These are phyloP conservation scores for Backusella luteola DNA, from an alignment of 192 early-diverging fungal genomes.

Conservation along the genomic window DNA sequence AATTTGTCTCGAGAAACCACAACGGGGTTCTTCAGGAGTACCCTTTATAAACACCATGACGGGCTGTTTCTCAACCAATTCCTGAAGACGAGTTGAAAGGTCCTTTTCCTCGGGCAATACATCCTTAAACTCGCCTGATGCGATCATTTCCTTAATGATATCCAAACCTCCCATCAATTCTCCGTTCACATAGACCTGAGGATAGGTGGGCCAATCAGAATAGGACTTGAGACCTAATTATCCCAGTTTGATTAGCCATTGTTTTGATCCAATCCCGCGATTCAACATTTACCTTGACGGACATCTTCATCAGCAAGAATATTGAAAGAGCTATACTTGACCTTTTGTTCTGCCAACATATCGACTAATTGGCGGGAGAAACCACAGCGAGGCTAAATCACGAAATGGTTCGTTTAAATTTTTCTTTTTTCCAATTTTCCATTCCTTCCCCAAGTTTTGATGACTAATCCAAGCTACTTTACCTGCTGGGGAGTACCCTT, in stretches of 20 bases:
- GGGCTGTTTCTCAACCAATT: conserved; percentile 61
- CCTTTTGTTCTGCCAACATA: conserved; percentile 71
- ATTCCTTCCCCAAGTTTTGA: not conserved
- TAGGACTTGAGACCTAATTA: conserved; percentile 25
- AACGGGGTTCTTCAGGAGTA: conserved; percentile 85
- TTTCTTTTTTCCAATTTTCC: not conserved
- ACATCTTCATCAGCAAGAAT: conserved; percentile 89
- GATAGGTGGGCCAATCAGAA: conserved; percentile 91
- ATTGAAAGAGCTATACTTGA: conserved; percentile 84
- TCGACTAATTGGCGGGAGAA: conserved; percentile 84
- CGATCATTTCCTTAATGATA: conserved; percentile 86
- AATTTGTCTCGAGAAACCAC: conserved; percentile 88
- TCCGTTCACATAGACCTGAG: conserved; percentile 94
- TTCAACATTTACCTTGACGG: conserved; percentile 66
- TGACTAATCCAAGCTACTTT: not conserved
- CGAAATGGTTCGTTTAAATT: conserved; percentile 14
- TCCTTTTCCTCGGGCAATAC: conserved; percentile 77
- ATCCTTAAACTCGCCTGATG: conserved; percentile 85
- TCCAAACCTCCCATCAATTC: conserved; percentile 96
- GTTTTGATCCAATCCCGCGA: not conserved
- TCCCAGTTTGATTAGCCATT: not conserved
- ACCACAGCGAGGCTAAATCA: conserved; percentile 80
- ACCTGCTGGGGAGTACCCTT: conserved; percentile 75
- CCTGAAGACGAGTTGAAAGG: conserved; percentile 70
- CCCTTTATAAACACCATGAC: conserved; percentile 99